A percentile compares a stretch with the other conserved stretches of the same genome.
phyloP scores from a whole-genome alignment of 1,284 basidiomycete genomes.

The Trametes hirsuta region DNA sequence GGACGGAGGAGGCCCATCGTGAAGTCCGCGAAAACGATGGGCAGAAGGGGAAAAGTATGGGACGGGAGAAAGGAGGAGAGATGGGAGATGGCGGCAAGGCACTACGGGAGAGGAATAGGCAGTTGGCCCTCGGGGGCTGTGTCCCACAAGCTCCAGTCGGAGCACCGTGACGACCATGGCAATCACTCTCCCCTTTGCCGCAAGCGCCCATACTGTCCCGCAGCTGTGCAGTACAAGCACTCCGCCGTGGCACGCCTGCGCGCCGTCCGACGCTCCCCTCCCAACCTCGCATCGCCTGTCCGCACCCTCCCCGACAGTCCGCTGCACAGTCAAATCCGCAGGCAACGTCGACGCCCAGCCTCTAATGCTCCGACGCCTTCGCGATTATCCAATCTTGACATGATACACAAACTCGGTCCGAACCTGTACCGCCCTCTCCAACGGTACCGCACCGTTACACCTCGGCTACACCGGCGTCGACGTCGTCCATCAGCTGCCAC shows the following conservation, averaged over 20 bases:
- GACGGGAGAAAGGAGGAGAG: slow-evolving; percentile 6
- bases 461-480: neutral
- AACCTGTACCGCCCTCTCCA: neutral
- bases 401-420: neutral
- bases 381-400: neutral
- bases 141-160: slow-evolving; percentile 6
- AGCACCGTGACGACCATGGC: slow-evolving; percentile 11
- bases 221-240: neutral
- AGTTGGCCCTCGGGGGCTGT: slow-evolving; percentile 10
- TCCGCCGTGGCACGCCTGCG: neutral
- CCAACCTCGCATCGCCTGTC: too few relatives aligned
- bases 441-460: neutral
- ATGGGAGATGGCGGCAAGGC: slow-evolving; percentile 3
- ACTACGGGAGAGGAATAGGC: neutral
- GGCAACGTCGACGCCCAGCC: too few relatives aligned
- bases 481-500: slow-evolving; percentile 22
- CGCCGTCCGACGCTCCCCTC: neutral
- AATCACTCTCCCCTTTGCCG: neutral
- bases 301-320: too few relatives aligned
- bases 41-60: neutral
- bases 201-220: neutral
- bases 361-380: neutral
- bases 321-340: too few relatives aligned
- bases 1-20: slow-evolving; percentile 67
- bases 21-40: neutral